Evolutionary conservation across 2,329 filamentous ascomycete species (phyloP).

Genomic region (Sphaceloma murrayae): DNA sequence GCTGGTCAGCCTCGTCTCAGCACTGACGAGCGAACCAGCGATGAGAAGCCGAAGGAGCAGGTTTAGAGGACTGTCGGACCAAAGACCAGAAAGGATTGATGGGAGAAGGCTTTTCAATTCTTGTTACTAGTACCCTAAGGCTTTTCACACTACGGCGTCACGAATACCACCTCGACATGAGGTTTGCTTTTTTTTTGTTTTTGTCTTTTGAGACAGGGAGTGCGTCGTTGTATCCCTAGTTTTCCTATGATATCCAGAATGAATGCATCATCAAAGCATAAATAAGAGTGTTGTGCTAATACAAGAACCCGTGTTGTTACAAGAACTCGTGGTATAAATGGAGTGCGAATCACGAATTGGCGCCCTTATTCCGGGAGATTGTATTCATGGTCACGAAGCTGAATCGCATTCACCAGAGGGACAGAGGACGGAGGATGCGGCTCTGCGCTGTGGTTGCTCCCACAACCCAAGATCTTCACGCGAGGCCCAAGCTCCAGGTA

Average conservation of each 20-base stretch:
- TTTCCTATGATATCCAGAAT: no score
- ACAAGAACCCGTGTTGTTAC: no score
- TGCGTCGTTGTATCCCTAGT: no score
- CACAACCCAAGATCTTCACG: neutral
- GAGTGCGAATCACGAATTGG: no score
- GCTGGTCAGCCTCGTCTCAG: conserved; percentile 28
- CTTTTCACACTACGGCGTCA: neutral
- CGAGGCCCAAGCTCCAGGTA: conserved; percentile 1
- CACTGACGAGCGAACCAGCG: conserved; percentile 3
- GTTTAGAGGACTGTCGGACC: neutral
- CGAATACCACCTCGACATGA: neutral
- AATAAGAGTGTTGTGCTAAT: no score
- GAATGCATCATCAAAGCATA: no score
- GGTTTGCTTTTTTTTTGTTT: neutral
- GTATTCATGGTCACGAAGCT: no score
- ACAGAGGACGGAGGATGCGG: neutral
- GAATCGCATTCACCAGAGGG: no score
- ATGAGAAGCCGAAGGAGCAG: conserved; percentile 12
- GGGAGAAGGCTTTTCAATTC: neutral
- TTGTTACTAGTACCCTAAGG: conserved; percentile 9
- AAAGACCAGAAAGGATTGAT: neutral
- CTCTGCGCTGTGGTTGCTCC: conserved; percentile 15
- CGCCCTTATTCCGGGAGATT: no score
- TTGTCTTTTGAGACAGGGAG: no score
- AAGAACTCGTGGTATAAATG: no score